Evolutionary conservation across 371 early-diverging fungal species (phyloP).

Genomic region (Mortierella sp.): DNA sequence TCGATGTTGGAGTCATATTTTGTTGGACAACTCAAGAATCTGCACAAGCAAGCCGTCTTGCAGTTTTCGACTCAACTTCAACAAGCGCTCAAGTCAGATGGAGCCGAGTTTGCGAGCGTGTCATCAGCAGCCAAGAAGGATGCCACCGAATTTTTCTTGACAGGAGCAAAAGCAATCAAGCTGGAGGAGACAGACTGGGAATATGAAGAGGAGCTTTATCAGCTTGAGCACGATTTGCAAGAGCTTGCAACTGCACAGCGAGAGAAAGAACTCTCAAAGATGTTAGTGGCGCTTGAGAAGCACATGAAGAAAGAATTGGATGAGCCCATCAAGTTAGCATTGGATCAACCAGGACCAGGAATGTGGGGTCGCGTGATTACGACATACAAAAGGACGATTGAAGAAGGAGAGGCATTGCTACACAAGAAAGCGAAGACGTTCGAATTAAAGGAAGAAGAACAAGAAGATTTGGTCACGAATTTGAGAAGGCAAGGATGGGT

Average conservation of each 20-base stretch:
- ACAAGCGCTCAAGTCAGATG: conserved; percentile 30
- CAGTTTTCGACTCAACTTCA: conserved; percentile 71
- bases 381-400: conserved; percentile 66
- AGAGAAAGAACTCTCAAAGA: conserved; percentile 83
- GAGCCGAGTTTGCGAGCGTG: conserved; percentile 29
- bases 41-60: conserved; percentile 76
- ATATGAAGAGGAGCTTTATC: conserved; percentile 70
- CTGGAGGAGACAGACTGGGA: conserved; percentile 85
- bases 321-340: conserved; percentile 76
- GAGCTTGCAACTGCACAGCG: conserved; percentile 75
- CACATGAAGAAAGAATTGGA: conserved; percentile 71
- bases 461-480: conserved; percentile 58
- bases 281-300: conserved; percentile 76
- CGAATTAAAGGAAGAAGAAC: conserved; percentile 63
- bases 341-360: conserved; percentile 72
- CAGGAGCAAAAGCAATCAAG: conserved; percentile 61
- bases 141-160: conserved; percentile 31
- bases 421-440: conserved; percentile 56
- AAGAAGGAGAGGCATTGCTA: conserved; percentile 60
- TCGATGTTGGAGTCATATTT: conserved; percentile 82
- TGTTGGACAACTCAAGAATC: conserved; percentile 88
- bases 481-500: conserved; percentile 81
- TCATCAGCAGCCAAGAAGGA: conserved; percentile 21
- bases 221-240: conserved; percentile 75
- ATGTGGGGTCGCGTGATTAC: conserved; percentile 84